Evolutionary conservation across 257 asterid species (phyloP), one percentile per base, ranked within the genome.

Genomic region (Forsythia viridissima): DNA sequence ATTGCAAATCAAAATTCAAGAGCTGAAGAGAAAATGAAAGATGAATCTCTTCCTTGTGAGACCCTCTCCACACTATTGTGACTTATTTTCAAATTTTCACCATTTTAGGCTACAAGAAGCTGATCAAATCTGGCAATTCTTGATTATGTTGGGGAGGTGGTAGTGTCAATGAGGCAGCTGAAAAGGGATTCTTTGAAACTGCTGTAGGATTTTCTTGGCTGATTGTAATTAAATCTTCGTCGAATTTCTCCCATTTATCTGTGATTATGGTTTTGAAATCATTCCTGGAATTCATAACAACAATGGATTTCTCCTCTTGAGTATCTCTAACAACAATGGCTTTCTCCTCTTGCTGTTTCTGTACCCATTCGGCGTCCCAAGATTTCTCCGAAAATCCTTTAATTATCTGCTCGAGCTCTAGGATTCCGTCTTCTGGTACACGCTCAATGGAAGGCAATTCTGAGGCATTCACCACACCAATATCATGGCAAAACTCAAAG

Each of bases 391-490:
- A 24, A 18, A 65, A 72, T 40, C 82, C 86, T 30, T 73, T 75
- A 59, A 85, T 80, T 6, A 83, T 87, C 34, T 77, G 46, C 78
- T 87, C 80, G 20, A 87, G 83, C 37, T 83, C 87, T 42, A 68
- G 74, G 67, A 87, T 76, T 42, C 85, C 87, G 40, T 81, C 79
- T 6, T 83, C 77, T 0, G 83, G 84, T 24, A 85, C 76, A 1
- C 67, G 61, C 18, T 82, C 81, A 42, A 79, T 43, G 6, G 52
- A 21, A 10, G 91, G 86, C 61, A 81, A 80, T 15, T 82, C 83
- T 1, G 78, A 24, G 67, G 89, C 85, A 18, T 82, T 83, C 21
- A 67, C 40, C 13, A 83, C 86, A 4, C 91, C 91, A 37, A 85
- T 80, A 1, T 79, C 82, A 20, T 69, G 72, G 74, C 91, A 87